Conservation (phyloP, 345 rosid genomes). For the Draba incana region DNA sequence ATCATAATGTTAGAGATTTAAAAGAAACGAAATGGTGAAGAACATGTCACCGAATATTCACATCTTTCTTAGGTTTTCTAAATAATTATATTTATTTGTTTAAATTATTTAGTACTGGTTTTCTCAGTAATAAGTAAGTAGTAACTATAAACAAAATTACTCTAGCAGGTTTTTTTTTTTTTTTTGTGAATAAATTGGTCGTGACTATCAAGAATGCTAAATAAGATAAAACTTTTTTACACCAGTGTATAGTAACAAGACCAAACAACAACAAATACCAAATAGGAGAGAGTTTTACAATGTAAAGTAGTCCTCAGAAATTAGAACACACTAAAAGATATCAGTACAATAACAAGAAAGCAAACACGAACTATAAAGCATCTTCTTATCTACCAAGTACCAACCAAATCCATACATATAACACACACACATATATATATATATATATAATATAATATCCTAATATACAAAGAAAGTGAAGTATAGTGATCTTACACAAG, state of each 20-base stretch:
- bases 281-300: neutral
- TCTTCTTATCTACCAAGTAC: slow-evolving; percentile 27
- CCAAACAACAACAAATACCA: slow-evolving; percentile 3
- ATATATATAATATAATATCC: too few relatives aligned
- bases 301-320: slow-evolving; percentile 19
- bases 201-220: neutral
- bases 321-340: slow-evolving; percentile 22
- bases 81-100: too few relatives aligned
- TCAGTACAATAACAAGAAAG: slow-evolving; percentile 19
- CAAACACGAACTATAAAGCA: slow-evolving; percentile 28
- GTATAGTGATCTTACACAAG: slow-evolving; percentile 33
- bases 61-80: too few relatives aligned
- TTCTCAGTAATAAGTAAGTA: too few relatives aligned
- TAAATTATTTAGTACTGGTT: too few relatives aligned
- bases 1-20: too few relatives aligned
- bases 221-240: too few relatives aligned
- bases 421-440: neutral
- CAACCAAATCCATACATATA: slow-evolving; percentile 25
- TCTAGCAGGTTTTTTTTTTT: too few relatives aligned
- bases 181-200: too few relatives aligned
- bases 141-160: too few relatives aligned
- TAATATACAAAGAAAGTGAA: slow-evolving; percentile 5
- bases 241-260: neutral
- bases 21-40: too few relatives aligned
- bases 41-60: too few relatives aligned